phyloP scores from a whole-genome alignment of 176 grass and related monocot species.

The Oryza brachyantha region DNA sequence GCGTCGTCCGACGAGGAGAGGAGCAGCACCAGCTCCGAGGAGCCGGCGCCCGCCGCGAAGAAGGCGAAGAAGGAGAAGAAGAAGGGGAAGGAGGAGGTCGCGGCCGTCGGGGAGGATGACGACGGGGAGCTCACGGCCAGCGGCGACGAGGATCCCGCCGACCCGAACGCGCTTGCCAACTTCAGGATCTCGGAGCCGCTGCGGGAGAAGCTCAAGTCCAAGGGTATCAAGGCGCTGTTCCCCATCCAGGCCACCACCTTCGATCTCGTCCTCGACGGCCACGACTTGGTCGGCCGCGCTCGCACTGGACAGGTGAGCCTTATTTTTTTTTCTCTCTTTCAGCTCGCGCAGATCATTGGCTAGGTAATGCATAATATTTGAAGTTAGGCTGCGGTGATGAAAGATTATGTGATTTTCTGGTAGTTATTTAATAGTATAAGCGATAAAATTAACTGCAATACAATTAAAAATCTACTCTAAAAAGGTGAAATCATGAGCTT shows the following conservation, averaged over 20 bases:
- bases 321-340: too few relatives aligned
- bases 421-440: too few relatives aligned
- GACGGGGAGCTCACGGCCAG: slow-evolving; percentile 59
- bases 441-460: too few relatives aligned
- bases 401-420: too few relatives aligned
- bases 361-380: neutral
- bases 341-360: neutral
- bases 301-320: slow-evolving; percentile 82
- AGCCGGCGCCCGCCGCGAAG: slow-evolving; percentile 29
- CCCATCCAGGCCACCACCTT: slow-evolving; percentile 97
- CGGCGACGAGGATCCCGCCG: slow-evolving; percentile 56
- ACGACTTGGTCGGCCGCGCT: slow-evolving; percentile 84
- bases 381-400: too few relatives aligned
- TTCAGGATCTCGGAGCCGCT: slow-evolving; percentile 80
- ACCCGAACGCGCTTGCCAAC: slow-evolving; percentile 70
- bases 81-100: slow-evolving; percentile 34
- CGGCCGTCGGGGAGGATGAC: slow-evolving; percentile 20
- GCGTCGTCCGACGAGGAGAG: slow-evolving; percentile 37
- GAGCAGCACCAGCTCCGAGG: slow-evolving; percentile 61
- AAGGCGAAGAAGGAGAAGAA: slow-evolving; percentile 54
- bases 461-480: too few relatives aligned
- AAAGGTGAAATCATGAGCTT: too few relatives aligned
- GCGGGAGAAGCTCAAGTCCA: slow-evolving; percentile 62
- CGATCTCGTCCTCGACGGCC: slow-evolving; percentile 73
- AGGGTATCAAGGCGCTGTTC: slow-evolving; percentile 80